Evolutionary conservation across 169 alveolate genomes (phyloP).

Genomic region (Cystoisospora suis): DNA sequence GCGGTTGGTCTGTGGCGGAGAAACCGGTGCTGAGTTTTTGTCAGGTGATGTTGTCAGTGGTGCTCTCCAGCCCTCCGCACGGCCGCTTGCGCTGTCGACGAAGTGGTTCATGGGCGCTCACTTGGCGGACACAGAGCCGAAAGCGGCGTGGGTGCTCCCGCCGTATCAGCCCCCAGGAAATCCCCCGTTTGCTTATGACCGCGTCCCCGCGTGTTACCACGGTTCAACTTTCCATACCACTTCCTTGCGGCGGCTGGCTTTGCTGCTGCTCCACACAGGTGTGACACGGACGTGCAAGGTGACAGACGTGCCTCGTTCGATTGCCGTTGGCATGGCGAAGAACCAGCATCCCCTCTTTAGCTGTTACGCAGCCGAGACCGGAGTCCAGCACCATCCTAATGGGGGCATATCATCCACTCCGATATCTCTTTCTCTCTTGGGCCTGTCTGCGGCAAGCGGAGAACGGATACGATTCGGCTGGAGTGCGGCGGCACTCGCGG

Average conservation of each 20-base stretch:
- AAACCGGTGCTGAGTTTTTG: not conserved
- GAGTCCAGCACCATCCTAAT: too few species aligned
- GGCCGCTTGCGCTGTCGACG: not conserved
- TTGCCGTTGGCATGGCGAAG: too few species aligned
- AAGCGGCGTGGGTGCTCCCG: slow-evolving; percentile 56
- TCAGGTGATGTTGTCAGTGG: too few species aligned
- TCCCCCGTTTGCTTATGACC: not conserved
- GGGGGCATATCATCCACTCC: too few species aligned
- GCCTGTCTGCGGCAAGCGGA: too few species aligned
- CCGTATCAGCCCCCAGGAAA: slow-evolving; percentile 45
- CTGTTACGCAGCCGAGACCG: too few species aligned
- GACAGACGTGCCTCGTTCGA: slow-evolving; percentile 56
- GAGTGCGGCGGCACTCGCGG: too few species aligned
- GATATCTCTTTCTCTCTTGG: too few species aligned
- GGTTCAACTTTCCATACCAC: slow-evolving; percentile 35
- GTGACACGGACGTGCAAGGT: slow-evolving; percentile 43
- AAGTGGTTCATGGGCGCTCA: not conserved
- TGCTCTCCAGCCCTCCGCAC: not conserved
- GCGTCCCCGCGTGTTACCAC: slow-evolving; percentile 31
- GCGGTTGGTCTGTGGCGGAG: not conserved
- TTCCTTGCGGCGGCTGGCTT: slow-evolving; percentile 39
- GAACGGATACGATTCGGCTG: too few species aligned
- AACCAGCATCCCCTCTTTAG: too few species aligned
- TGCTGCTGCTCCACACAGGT: slow-evolving; percentile 61
- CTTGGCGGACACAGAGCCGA: not conserved